Evolutionary conservation across 139 green algal genomes (phyloP).

Genomic region (Coelastrella sp.): DNA sequence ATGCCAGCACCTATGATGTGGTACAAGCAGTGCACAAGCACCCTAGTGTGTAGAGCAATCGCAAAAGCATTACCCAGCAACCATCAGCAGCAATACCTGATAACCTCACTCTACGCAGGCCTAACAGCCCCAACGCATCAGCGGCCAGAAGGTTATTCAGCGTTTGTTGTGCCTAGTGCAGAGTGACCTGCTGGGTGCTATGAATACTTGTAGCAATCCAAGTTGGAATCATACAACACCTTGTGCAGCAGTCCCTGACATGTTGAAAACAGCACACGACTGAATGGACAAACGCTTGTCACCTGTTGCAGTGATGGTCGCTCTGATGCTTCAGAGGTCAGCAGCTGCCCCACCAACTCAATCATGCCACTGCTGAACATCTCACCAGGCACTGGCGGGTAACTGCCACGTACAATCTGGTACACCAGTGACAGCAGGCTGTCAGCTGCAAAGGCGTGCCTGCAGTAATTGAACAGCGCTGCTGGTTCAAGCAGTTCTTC

Average conservation of each 20-base stretch:
- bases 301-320: conserved; percentile 65
- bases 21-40: conserved; percentile 1
- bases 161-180: too few relatives aligned
- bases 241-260: too few relatives aligned
- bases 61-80: too few relatives aligned
- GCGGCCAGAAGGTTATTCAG: too few relatives aligned
- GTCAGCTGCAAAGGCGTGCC: conserved; percentile 77
- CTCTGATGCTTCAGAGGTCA: conserved; percentile 54
- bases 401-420: conserved; percentile 75
- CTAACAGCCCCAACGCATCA: too few relatives aligned
- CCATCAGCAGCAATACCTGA: too few relatives aligned
- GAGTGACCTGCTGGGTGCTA: too few relatives aligned
- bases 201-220: too few relatives aligned
- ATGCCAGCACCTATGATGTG: conserved; percentile 62
- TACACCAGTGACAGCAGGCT: conserved; percentile 73
- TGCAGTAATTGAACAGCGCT: too few relatives aligned
- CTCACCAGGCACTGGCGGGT: conserved; percentile 61
- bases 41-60: neutral
- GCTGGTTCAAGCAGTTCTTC: too few relatives aligned
- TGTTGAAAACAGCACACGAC: neutral
- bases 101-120: too few relatives aligned
- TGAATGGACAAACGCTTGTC: neutral
- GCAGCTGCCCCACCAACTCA: conserved; percentile 59
- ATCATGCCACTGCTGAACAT: conserved; percentile 55
- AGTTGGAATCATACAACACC: too few relatives aligned